Evolutionary conservation across 495 filamentous ascomycete genomes (phyloP).

Genomic region (Symbiotaphrina buchneri): DNA sequence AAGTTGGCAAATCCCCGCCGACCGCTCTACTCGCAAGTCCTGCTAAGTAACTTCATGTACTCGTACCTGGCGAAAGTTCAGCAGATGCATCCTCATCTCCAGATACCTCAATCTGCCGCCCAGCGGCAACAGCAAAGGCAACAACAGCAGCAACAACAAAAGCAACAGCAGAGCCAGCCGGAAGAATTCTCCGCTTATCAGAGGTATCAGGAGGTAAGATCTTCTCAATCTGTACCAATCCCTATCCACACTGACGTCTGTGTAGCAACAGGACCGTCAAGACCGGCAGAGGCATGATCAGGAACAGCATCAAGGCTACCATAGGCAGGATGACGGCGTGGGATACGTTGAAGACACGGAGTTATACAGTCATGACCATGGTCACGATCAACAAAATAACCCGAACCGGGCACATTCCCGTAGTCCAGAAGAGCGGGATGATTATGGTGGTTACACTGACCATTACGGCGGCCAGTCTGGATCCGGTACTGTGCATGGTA

Average conservation of each 20-base stretch:
- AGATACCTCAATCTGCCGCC: slow-evolving; percentile 35
- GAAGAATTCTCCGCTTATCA: slow-evolving; percentile 41
- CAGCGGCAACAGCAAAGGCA: slow-evolving; percentile 39
- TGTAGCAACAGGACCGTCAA: slow-evolving; percentile 28
- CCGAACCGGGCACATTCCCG: slow-evolving; percentile 27
- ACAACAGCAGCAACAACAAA: slow-evolving; percentile 33
- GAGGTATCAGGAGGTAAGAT: slow-evolving; percentile 40
- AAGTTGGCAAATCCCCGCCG: slow-evolving; percentile 93
- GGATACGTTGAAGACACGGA: slow-evolving; percentile 32
- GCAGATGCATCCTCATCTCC: slow-evolving; percentile 87
- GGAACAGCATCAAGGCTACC: slow-evolving; percentile 16
- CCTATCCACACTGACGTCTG: neutral
- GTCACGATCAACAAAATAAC: slow-evolving; percentile 19
- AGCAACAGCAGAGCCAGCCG: slow-evolving; percentile 28
- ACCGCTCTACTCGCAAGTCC: slow-evolving; percentile 80
- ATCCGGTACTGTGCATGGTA: too few relatives aligned
- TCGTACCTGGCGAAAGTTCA: slow-evolving; percentile 97
- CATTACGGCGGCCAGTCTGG: too few relatives aligned
- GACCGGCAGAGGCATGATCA: slow-evolving; percentile 15
- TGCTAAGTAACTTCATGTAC: slow-evolving; percentile 99
- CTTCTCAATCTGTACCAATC: too few relatives aligned
- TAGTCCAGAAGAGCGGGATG: too few relatives aligned
- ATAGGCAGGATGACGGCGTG: slow-evolving; percentile 18
- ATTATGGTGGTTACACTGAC: too few relatives aligned
- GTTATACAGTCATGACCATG: slow-evolving; percentile 32